Evolutionary conservation across 1,284 basidiomycete species (phyloP), one percentile per base, ranked within the genome.

Genomic region (Macrocystidia cucumis): DNA sequence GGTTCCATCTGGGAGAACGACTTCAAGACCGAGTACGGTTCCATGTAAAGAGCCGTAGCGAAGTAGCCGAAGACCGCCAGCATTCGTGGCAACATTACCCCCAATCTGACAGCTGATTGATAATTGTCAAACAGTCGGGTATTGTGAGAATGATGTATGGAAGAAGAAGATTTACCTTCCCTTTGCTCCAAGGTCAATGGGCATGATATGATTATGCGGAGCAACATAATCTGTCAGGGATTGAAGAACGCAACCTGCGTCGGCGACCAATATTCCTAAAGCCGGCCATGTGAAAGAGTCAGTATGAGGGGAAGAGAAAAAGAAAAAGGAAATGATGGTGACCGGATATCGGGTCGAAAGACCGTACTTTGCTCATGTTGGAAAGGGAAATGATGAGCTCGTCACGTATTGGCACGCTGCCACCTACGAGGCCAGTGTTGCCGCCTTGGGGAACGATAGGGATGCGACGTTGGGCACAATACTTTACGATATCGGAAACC

Each of bases 371-470:
- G 54, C 78, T 81, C 76, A 99, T 78, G 50, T 84, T 89, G 19
- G 80, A 65, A 25, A 97, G 70, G 41, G 75, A 91, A 39, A 99
- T 60, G 35, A 99, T 72, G 40, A 98, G 62, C 60, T 99, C 96
- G 56, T 96, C 87, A 45, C 79, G 70, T 11, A 95, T 60, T 0
- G 96, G 95, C 7, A 97, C 89, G 42, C 91, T 83, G 13, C 96
- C 96, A n/a, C 96, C 90, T 44, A 98, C 96, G 7, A 99, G 74
- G 14, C 96, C 96, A 0, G 96, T 99, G 63, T 98, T 99, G 19
- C 96, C 96, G 33, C 96, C 95, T 60, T 99, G 96, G 1, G 96
- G 96, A 1, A 97, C 92, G 32, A 98, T 76, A 13, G 84, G 82
- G 34, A 97, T 87, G 36, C 74, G 70, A 35, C 77, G 71, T 41